Conservation (phyloP, 192 early-diverging fungal species). For the Bifiguratus adelaidae region DNA sequence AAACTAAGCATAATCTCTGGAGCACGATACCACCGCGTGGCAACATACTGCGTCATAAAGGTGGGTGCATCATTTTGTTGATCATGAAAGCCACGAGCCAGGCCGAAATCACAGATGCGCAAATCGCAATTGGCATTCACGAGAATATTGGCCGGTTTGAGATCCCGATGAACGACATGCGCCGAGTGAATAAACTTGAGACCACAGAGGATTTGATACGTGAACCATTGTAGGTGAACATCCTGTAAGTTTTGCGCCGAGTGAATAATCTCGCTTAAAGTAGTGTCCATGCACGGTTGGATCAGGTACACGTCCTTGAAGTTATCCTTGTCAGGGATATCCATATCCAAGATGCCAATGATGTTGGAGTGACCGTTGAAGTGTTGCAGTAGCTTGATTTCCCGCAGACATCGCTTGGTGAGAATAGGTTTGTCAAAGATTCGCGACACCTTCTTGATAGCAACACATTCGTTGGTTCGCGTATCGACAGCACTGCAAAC, state of each 20-base stretch:
- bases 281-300: constrained; percentile 61
- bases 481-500: background rate
- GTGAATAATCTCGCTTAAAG: constrained; percentile 64
- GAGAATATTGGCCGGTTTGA: constrained; percentile 14
- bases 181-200: constrained; percentile 68
- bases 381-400: constrained; percentile 87
- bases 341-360: background rate
- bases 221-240: constrained; percentile 49
- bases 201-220: constrained; percentile 56
- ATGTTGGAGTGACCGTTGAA: constrained; percentile 91
- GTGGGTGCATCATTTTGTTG: too few relatives aligned
- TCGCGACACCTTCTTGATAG: constrained; percentile 50
- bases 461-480: background rate
- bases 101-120: background rate
- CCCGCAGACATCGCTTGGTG: constrained; percentile 81
- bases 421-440: constrained; percentile 80
- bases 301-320: constrained; percentile 24
- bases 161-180: constrained; percentile 23
- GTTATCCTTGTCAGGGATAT: background rate
- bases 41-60: too few relatives aligned
- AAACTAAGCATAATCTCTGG: constrained; percentile 94
- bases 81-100: too few relatives aligned
- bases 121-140: constrained; percentile 17
- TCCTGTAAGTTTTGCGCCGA: constrained; percentile 21
- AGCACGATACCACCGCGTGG: constrained; percentile 48